Evolutionary conservation across 768 basidiomycete species (phyloP).

Genomic region (Mycena amicta): DNA sequence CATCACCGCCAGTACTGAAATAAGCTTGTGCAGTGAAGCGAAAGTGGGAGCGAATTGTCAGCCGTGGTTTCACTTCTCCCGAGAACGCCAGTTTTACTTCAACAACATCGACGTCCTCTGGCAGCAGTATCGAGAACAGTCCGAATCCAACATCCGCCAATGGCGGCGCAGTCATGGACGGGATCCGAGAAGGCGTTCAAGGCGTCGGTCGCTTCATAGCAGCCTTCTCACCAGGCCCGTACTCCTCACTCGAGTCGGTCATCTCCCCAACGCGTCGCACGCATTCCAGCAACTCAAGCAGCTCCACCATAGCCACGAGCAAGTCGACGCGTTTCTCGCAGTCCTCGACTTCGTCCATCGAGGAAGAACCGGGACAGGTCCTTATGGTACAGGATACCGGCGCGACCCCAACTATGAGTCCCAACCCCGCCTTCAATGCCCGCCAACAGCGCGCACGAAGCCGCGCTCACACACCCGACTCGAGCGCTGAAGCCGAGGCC

Average conservation of each 20-base stretch:
- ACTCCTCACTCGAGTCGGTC: conserved; percentile 15
- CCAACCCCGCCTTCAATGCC: conserved; percentile 45
- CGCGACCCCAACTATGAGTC: conserved; percentile 50
- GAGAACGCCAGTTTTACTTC: conserved; percentile 17
- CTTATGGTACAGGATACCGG: conserved; percentile 53
- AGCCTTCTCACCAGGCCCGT: conserved; percentile 33
- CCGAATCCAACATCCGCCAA: conserved; percentile 25
- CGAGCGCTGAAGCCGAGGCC: conserved; percentile 19
- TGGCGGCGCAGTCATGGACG: conserved; percentile 50
- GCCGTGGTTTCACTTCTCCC: conserved; percentile 53
- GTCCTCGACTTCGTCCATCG: conserved; percentile 49
- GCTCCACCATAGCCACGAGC: conserved; percentile 21
- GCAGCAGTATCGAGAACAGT: conserved; percentile 6
- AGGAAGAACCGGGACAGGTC: conserved; percentile 38
- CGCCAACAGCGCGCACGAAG: conserved; percentile 30
- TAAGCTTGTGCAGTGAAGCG: conserved; percentile 59
- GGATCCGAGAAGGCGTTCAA: conserved; percentile 67
- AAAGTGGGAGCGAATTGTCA: conserved; percentile 83
- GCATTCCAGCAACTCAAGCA: conserved; percentile 27
- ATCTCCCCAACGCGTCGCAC: conserved; percentile 14
- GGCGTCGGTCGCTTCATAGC: conserved; percentile 59
- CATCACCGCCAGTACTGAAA: neutral
- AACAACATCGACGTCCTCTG: conserved; percentile 25
- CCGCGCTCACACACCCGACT: conserved; percentile 13
- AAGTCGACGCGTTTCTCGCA: conserved; percentile 44